A percentile compares a stretch with the other conserved stretches of the same genome.
Conservation (phyloP, 345 rosid genomes). For the Lenwebbia sp. region DNA sequence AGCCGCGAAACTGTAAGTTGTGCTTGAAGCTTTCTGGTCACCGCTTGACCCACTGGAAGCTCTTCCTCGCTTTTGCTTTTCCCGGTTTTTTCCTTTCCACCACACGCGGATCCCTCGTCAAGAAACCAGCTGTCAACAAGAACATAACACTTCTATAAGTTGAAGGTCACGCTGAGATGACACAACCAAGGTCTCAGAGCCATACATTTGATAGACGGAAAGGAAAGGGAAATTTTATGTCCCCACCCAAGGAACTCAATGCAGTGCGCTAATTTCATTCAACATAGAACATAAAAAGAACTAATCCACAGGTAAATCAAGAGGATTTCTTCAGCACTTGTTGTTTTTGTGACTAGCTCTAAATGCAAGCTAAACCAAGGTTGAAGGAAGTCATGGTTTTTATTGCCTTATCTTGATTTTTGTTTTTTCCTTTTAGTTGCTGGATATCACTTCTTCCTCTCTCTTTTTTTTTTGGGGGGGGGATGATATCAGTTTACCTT, state of each 20-base stretch:
- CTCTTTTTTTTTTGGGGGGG: too few species aligned
- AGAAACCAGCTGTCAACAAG: conserved; percentile 55
- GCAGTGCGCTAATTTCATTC: neutral
- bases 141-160: neutral
- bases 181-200: neutral
- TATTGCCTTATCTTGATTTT: neutral
- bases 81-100: conserved; percentile 99
- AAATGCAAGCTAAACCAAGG: neutral
- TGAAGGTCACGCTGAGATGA: neutral
- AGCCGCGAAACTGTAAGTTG: neutral
- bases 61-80: conserved; percentile 95
- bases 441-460: neutral
- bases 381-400: neutral
- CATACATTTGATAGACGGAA: neutral
- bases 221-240: neutral
- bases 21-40: conserved; percentile 16
- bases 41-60: conserved; percentile 99
- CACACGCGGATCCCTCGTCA: conserved; percentile 89
- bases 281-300: neutral
- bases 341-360: neutral
- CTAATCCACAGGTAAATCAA: neutral
- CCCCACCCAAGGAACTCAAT: neutral
- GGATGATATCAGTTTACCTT: neutral
- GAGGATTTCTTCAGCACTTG: neutral
- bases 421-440: neutral